Evolutionary conservation across 352 stramenopile species (phyloP).

Genomic region (Phytophthora melonis): DNA sequence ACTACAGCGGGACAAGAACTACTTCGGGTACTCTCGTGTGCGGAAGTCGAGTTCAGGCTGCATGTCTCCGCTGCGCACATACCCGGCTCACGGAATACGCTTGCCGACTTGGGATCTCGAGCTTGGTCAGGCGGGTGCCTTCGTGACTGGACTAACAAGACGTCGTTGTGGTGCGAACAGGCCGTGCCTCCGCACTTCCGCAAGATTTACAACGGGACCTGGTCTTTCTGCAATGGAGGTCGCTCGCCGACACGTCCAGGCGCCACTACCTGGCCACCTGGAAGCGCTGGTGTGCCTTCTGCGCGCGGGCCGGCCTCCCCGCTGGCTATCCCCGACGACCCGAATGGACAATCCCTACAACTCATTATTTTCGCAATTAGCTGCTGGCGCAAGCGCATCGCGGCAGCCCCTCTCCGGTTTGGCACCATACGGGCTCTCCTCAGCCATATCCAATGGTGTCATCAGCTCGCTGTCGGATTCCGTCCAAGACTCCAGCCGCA

Average conservation of each 20-base stretch:
- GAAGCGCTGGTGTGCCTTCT: background rate
- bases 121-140: background rate
- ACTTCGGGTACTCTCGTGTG: background rate
- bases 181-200: background rate
- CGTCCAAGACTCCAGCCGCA: background rate
- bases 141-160: background rate
- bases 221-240: background rate
- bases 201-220: background rate
- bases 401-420: background rate
- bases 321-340: background rate
- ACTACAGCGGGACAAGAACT: background rate
- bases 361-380: background rate
- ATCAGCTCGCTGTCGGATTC: background rate
- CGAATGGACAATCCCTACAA: background rate
- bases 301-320: background rate
- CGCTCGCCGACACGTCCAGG: background rate
- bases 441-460: conserved; percentile 1
- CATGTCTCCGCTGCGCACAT: too few species aligned
- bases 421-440: background rate
- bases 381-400: background rate
- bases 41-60: background rate
- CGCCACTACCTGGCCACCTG: background rate
- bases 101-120: background rate
- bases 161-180: background rate
- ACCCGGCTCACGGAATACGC: too few species aligned